These are phyloP conservation scores for Ophiostoma piceae DNA, from an alignment of 2,329 filamentous ascomycete species.

Conservation along the genomic window DNA sequence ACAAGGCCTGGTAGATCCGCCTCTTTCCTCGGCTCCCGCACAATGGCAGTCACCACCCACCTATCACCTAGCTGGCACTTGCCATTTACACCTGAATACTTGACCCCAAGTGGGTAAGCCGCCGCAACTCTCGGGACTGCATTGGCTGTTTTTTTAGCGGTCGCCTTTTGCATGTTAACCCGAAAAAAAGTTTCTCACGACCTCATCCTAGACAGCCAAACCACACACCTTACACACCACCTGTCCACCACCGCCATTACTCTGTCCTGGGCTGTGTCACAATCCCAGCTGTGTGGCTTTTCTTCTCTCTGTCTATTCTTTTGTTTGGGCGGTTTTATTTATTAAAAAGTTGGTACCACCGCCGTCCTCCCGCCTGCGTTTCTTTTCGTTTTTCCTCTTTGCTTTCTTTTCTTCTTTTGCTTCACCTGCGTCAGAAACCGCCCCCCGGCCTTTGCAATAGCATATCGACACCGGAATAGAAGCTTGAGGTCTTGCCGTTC, in stretches of 20 bases:
- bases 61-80: constrained; percentile 12
- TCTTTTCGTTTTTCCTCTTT: constrained; percentile 4
- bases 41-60: constrained; percentile 3
- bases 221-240: constrained; percentile 16
- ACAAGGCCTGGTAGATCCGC: constrained; percentile 17
- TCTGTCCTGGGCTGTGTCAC: constrained; percentile 20
- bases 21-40: constrained; percentile 24
- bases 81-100: constrained; percentile 17
- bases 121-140: constrained; percentile 12
- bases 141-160: constrained; percentile 14
- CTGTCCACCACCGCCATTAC: constrained; percentile 8
- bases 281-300: constrained; percentile 15
- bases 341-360: constrained; percentile 21
- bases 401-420: constrained; percentile 5
- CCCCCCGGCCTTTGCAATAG: neutral
- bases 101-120: constrained; percentile 11
- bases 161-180: constrained; percentile 23
- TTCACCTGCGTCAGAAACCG: neutral
- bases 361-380: constrained; percentile 13
- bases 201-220: constrained; percentile 17
- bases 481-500: neutral
- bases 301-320: constrained; percentile 13
- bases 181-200: constrained; percentile 27
- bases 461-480: neutral
- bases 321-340: constrained; percentile 17